A percentile compares a stretch with the other conserved stretches of the same genome.
Evolutionary conservation across 116 monocot species (phyloP).

Genomic region (Cymodocea nodosa): DNA sequence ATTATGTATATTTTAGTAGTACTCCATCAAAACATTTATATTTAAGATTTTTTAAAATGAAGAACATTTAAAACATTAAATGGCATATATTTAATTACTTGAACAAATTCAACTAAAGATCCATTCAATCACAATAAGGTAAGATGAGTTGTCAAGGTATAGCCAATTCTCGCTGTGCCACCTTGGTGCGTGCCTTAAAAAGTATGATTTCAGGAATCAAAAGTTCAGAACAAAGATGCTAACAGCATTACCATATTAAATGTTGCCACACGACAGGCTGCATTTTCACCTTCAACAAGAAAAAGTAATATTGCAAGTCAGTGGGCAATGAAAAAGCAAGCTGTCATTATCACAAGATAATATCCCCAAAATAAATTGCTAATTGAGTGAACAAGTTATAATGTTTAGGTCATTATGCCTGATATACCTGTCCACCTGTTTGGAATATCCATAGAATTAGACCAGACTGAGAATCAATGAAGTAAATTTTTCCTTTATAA

Average conservation of each 20-base stretch:
- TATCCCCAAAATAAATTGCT: background rate
- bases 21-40: too few relatives aligned
- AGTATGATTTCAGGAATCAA: background rate
- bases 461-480: constrained; percentile 58
- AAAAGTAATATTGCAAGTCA: background rate
- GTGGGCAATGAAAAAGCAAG: background rate
- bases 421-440: constrained; percentile 67
- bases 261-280: constrained; percentile 55
- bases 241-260: constrained; percentile 56
- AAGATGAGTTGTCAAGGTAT: too few relatives aligned
- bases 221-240: background rate
- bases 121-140: too few relatives aligned
- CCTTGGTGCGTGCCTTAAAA: too few relatives aligned
- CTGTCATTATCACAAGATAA: too few relatives aligned
- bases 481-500: constrained; percentile 82
- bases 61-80: too few relatives aligned
- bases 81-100: too few relatives aligned
- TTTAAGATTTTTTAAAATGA: too few relatives aligned
- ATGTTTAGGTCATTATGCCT: background rate
- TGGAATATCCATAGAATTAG: constrained; percentile 56
- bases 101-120: too few relatives aligned
- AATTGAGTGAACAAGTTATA: background rate
- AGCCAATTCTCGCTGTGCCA: too few relatives aligned
- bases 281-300: constrained; percentile 68
- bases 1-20: too few relatives aligned